Conservation (phyloP, 805 yeast species). For the Blastobotrys americana region DNA sequence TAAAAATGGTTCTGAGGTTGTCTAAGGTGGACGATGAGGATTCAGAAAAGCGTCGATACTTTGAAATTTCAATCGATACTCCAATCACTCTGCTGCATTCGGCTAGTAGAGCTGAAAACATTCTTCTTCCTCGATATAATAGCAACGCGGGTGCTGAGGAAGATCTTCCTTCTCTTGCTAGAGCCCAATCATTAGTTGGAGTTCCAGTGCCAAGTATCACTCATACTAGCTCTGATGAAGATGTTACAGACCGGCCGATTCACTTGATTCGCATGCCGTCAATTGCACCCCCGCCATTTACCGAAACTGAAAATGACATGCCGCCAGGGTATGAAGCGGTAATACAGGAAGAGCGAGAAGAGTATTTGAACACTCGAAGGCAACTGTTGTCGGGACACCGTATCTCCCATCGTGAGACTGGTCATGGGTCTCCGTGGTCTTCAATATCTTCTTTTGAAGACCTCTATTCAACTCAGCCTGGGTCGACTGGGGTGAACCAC, state of each 20-base stretch:
- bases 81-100: constrained; percentile 80
- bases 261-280: constrained; percentile 49
- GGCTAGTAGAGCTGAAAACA: constrained; percentile 41
- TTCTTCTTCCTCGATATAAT: constrained; percentile 34
- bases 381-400: background rate
- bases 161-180: background rate
- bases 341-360: constrained; percentile 13
- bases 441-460: background rate
- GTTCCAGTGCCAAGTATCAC: background rate
- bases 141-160: constrained; percentile 13
- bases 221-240: background rate
- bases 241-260: constrained; percentile 38
- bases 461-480: background rate
- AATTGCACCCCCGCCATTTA: constrained; percentile 59
- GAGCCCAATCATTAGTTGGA: constrained; percentile 3
- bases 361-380: constrained; percentile 4
- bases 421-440: background rate
- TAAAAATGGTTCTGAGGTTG: constrained; percentile 76
- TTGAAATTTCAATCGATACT: constrained; percentile 90
- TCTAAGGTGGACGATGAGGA: constrained; percentile 52
- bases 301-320: constrained; percentile 30
- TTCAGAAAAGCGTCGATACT: constrained; percentile 67
- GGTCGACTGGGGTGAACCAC: background rate
- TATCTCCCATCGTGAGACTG: background rate
- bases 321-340: constrained; percentile 30